Evolutionary conservation across 441 rosid genomes (phyloP), one percentile per base, ranked within the genome.

Genomic region (Pelargonium australe): DNA sequence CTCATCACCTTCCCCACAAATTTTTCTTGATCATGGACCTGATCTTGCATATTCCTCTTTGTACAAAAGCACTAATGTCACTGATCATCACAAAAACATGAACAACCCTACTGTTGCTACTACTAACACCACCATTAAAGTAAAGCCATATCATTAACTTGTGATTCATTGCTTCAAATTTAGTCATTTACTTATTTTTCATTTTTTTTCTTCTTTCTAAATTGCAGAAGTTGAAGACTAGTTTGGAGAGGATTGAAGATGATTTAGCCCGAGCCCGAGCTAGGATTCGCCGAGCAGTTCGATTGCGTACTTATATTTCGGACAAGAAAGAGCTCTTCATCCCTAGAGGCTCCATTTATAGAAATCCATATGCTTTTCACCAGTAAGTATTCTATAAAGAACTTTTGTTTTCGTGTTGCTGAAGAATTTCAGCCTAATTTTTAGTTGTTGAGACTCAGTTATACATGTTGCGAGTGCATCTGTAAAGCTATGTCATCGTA

Each of bases 331-430:
- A 78, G 72, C 62, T 72, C 61, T 81, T 78, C 71, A 71, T 80
- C 10, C 87, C 92, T 7, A 68, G 78, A 68, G 93, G 92, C 58
- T 81, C 89, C 19, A 71, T 87, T 66, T 92, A 89, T 82, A 68
- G 79, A 62, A 89, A 89, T 68, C 82, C 95, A 68, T 76, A 66
- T 60, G 85, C 94, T 25, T 89, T 89, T 82, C 92, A 87, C 77
- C 95, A 92, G 97, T 88, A 34, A 34, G 40, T 34, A 34, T 34
- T 5, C 6, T 34, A 4, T 34, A 4, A 34, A 34, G 40, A 34
- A 34, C 34, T 28, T 28, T 28, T 1, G 34, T 28, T 28, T 55
- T 71, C 62, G 65, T 71, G 12, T 76, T 70, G 13, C 17, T 44
- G 4, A 63, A 45, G 43, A 34, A 70, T 62, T 66, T 68, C 44